Evolutionary conservation across 768 basidiomycete genomes (phyloP).

Genomic region (Kwoniella shandongensis): DNA sequence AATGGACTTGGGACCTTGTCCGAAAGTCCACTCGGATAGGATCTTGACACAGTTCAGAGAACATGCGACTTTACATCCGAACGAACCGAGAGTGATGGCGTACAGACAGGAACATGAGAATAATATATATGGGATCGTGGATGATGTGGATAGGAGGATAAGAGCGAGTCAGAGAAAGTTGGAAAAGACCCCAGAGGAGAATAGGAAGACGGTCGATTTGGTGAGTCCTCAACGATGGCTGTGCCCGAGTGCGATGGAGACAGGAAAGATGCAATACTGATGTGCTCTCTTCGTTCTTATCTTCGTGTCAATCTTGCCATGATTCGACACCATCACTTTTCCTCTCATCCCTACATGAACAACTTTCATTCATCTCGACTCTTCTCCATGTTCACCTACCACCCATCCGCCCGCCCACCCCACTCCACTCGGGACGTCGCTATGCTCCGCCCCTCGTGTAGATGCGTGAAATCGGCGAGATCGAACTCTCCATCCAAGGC

Average conservation of each 20-base stretch:
- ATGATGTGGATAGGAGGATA: conserved; percentile 97
- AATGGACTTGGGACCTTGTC: conserved; percentile 99
- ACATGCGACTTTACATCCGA: conserved; percentile 71
- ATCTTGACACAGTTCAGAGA: conserved; percentile 85
- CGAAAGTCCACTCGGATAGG: conserved; percentile 92
- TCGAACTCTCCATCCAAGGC: conserved; percentile 96
- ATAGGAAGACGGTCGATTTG: conserved; percentile 96
- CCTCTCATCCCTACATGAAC: background rate
- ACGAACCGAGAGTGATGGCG: conserved; percentile 74
- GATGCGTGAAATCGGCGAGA: conserved; percentile 99
- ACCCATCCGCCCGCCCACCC: too few relatives aligned
- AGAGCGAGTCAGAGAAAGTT: conserved; percentile 86
- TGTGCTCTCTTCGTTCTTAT: background rate
- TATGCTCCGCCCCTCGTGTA: too few relatives aligned
- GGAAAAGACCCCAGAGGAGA: conserved; percentile 99
- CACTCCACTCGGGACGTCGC: too few relatives aligned
- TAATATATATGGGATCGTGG: conserved; percentile 93
- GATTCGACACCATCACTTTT: background rate
- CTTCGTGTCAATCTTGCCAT: background rate
- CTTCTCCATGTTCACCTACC: too few relatives aligned
- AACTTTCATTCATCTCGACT: too few relatives aligned
- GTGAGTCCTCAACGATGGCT: conserved; percentile 61
- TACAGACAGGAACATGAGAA: conserved; percentile 96
- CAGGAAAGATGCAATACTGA: conserved; percentile 1
- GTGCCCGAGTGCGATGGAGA: too few relatives aligned